A percentile compares a stretch with the other conserved stretches of the same genome.
Evolutionary conservation across 2,329 filamentous ascomycete genomes (phyloP).

Genomic region (Parastagonospora avenae): DNA sequence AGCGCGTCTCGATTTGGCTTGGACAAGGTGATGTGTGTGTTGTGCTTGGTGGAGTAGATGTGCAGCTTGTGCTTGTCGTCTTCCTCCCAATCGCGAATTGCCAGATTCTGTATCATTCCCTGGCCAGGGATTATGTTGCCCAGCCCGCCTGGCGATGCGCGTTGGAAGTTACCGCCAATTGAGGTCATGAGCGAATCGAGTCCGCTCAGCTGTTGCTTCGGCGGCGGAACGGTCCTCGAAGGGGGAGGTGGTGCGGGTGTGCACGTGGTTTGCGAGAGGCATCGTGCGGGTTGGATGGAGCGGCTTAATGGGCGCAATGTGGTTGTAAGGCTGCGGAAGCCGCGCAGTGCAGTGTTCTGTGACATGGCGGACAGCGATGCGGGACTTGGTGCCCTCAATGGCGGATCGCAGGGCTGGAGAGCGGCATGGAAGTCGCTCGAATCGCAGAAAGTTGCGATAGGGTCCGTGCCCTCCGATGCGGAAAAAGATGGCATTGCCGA

Average conservation of each 20-base stretch:
- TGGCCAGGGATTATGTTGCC: slow-evolving; percentile 27
- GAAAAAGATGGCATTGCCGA: slow-evolving; percentile 31
- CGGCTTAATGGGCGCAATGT: slow-evolving; percentile 48
- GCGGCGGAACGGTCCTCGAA: background rate
- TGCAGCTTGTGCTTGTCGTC: slow-evolving; percentile 81
- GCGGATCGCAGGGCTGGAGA: slow-evolving; percentile 10
- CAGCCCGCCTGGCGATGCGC: slow-evolving; percentile 14
- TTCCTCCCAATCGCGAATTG: slow-evolving; percentile 34
- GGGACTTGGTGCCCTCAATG: slow-evolving; percentile 16
- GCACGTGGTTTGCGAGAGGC: slow-evolving; percentile 41
- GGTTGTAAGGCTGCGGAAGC: slow-evolving; percentile 38
- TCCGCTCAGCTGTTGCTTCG: slow-evolving; percentile 12
- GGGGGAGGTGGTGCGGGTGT: slow-evolving; percentile 14
- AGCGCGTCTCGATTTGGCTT: slow-evolving; percentile 80
- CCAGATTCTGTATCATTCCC: slow-evolving; percentile 17
- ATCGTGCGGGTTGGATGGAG: slow-evolving; percentile 31
- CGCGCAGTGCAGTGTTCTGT: slow-evolving; percentile 27
- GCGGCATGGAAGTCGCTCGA: slow-evolving; percentile 11
- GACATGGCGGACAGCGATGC: slow-evolving; percentile 29
- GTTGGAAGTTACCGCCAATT: slow-evolving; percentile 21
- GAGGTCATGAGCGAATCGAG: slow-evolving; percentile 21
- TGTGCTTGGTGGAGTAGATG: slow-evolving; percentile 87
- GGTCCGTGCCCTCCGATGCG: slow-evolving; percentile 30
- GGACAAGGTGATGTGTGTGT: slow-evolving; percentile 90
- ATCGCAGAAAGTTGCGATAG: slow-evolving; percentile 30